Base-by-base conservation (phyloP, 495 filamentous ascomycete species). In the Neurospora hispaniola region DNA sequence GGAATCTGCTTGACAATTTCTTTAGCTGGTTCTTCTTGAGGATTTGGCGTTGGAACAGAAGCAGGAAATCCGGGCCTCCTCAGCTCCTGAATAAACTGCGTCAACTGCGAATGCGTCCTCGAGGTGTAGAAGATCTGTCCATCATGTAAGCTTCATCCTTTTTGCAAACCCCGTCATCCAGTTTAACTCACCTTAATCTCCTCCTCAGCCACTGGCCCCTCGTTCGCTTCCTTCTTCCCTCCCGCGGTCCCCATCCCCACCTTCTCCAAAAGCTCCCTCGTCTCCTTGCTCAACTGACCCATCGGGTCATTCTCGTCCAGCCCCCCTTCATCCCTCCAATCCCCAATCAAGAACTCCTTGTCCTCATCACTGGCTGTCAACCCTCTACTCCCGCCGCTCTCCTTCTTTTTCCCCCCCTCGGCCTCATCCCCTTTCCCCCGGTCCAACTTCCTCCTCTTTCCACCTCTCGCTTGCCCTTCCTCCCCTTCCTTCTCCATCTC, bases 1-100 rank as follows among this genome's bases (percentile, higher is more conserved):
- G 94, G 90, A 5, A 99, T 81, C 75, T 98, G 93, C 76, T 96
- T 98, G 40, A 98, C 80, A 6, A 86, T 84, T 77, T 94, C 91
- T 42, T 86, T 84, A 11, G 87, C 77, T 27, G 79, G 73, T 3
- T 81, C 74, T 14, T 81, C 74, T 14, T 74, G 78, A 42, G 70
- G 59, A 43, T 70, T 38, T n/a, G 71, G 84, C 2, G 20, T 4
- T 62, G 78, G 83, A 20, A 85, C 40, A 12, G 80, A 83, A 1
- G 92, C 85, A 27, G 95, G 93, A 70, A 98, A 87, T 5, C 86
- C 83, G 18, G 97, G 92, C n/a, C 93, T 89, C 4, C 92, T 89
- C 42, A 99, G 82, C 77, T 99, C 96, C 70, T 90, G 89, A n/a
- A 94, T 90, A 78, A 99, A 98, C 80, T 99, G 96, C 5, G 91